Evolutionary conservation across 768 basidiomycete genomes (phyloP), one percentile per base, ranked within the genome.

Genomic region (Omphalotus guepiniiformis): DNA sequence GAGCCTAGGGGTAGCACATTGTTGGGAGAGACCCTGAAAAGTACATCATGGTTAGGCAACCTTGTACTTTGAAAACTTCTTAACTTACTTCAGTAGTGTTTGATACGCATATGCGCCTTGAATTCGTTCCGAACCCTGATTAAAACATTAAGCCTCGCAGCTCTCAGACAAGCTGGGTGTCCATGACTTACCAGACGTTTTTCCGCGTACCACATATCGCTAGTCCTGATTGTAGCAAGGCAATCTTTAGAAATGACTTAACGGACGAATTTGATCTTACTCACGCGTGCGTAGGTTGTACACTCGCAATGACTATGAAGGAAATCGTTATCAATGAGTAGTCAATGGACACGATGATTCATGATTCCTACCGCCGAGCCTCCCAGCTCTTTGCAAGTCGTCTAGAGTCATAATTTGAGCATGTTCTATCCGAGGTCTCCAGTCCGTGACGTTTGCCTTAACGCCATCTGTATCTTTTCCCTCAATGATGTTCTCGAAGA

Each of bases 121-220:
- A 48, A 95, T 85, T 18, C 95, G 74, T 35, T 87, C 78, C 0
- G 83, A 69, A 1, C 95, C 93, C 89, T 90, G 34, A 3, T 11
- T 3, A n/a, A 23, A 23, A 4, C 22, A 15, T 26, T 4, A 25
- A 19, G 22, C 15, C 9, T 38, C 12, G n/a, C 12, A n/a, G n/a
- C n/a, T n/a, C n/a, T n/a, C n/a, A n/a, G n/a, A n/a, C n/a, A n/a
- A n/a, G n/a, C n/a, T 23, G 9, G 12, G 16, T 1, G 26, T 23
- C 6, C 21, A 39, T 18, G 1, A 58, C 70, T 28, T 55, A 86
- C 89, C 54, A 97, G 60, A 50, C 93, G 80, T 6, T 63, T 71
- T 62, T 96, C 91, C 1, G 93, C 93, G 57, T 94, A 97, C 68
- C 80, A 78, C 93, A 96, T 96, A 52, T 93, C 91, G 41, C 85